These are phyloP conservation scores for Plasmodium knowlesi DNA, from an alignment of 169 alveolate species.

Conservation along the genomic window DNA sequence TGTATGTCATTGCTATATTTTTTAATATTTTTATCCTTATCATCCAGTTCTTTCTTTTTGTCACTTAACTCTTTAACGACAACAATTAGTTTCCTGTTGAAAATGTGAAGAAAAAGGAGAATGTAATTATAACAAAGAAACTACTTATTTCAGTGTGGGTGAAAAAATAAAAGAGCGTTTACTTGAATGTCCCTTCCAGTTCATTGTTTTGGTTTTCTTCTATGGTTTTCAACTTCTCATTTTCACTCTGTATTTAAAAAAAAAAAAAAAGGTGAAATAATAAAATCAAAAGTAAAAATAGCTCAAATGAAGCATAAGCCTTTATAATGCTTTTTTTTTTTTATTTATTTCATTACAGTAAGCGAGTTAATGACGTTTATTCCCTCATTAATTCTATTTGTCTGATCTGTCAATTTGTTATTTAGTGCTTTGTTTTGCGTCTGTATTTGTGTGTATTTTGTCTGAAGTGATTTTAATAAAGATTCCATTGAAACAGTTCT, in stretches of 20 bases:
- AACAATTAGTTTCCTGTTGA: constrained; percentile 73
- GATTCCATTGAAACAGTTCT: constrained; percentile 77
- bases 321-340: background rate
- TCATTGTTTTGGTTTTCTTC: constrained; percentile 77
- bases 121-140: background rate
- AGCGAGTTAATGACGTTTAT: constrained; percentile 72
- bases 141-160: background rate
- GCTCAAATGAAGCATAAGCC: background rate
- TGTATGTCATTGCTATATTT: constrained; percentile 66
- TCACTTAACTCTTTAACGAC: constrained; percentile 75
- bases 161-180: constrained; percentile 13
- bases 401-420: constrained; percentile 73
- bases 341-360: constrained; percentile 35
- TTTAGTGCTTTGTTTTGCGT: constrained; percentile 69
- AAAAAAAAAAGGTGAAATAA: constrained; percentile 10
- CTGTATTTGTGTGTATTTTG: constrained; percentile 75
- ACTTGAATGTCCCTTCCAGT: constrained; percentile 76
- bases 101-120: constrained; percentile 14
- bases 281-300: background rate
- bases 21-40: constrained; percentile 71
- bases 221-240: constrained; percentile 74
- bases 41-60: constrained; percentile 70
- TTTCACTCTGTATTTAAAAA: constrained; percentile 61
- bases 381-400: constrained; percentile 75
- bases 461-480: constrained; percentile 69